Evolutionary conservation across 441 rosid species (phyloP), one percentile per base, ranked within the genome.

Genomic region (Eugenia klotzschiana): DNA sequence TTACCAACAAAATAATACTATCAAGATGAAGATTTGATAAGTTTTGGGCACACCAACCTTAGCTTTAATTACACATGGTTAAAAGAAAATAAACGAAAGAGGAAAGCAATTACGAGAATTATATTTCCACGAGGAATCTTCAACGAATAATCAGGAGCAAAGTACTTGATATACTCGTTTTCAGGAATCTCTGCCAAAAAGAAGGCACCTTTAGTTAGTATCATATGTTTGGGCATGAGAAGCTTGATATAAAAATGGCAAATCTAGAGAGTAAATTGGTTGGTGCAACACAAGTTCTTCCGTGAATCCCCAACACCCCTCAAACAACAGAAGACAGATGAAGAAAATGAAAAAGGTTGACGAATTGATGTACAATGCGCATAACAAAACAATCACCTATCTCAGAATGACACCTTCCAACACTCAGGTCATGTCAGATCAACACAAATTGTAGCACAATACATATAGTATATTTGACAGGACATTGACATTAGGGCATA

Each of bases 151-250:
- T 95, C 98, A 6, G 99, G 99, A 4, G 89, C 96, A 89, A 97
- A 97, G 87, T 95, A 95, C 86, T 95, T 91, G 73, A 92, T 94
- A 83, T 95, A 97, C 57, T 92, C 97, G 8, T 95, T 97, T 3
- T 95, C 96, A 22, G 99, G 99, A 84, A 97, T 97, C 88, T 95
- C 99, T 97, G 94, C 92, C 85, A 56, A 84, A 83, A 55, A 54
- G 49, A 20, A 55, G 40, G 77, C 77, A 69, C 77, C 25, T 69
- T 33, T 37, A 22, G 5, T 69, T 9, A 69, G 46, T 37, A 33
- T 64, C 41, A 64, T 18, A 29, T 29, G 74, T 37, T 69, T 33
- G 49, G 77, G 77, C 46, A 69, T 9, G 73, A 57, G 49, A 51
- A 23, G 27, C 73, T 26, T 53, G 23, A 27, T 73, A 79, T 51